Base-by-base conservation (phyloP, 345 rosid species). In the Murraya koenigii region DNA sequence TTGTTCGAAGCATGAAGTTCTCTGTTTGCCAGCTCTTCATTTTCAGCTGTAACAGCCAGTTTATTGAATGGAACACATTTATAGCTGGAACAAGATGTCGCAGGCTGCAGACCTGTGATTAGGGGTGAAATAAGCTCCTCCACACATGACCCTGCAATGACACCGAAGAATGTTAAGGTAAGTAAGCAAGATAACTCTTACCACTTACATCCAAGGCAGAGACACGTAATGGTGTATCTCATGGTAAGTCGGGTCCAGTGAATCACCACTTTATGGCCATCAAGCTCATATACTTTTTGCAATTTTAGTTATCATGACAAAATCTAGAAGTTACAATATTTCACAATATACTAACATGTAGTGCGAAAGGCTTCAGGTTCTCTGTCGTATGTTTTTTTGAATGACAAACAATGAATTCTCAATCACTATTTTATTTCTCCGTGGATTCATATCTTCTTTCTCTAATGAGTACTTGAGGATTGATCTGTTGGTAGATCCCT, bases 71-170 rank as follows among this genome's bases (percentile, higher is more conserved):
- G 54, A 69, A 89, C 87, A 82, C 32, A 22, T 66, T 76, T 75
- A 79, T 77, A 73, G 74, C 68, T 83, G 71, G 90, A 79, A 81
- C 55, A 76, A 75, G 87, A 81, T 65, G 79, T 65, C 49, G 83
- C 76, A 77, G 76, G 80, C 78, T 88, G 91, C 32, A 84, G 82
- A 26, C 63, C 85, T 30, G 87, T 89, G 62, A 80, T 74, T 36
- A 93, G 78, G 69, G 90, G 84, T 7, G 90, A 84, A 82, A 93
- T 89, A 78, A 93, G 86, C 84, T 91, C 96, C 80, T 92, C 97
- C 79, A 86, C 88, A 66, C 80, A 90, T 74, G 89, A 82, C 78
- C 85, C 99, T 93, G 94, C 72, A 83, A 75, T 44, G 15, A 84
- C 11, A 78, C 36, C 38, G 39, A 73, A 66, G 30, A 7, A 14